Conservation (phyloP, 1,284 basidiomycete genomes). For the Microbotryum silenes-acaulis region DNA sequence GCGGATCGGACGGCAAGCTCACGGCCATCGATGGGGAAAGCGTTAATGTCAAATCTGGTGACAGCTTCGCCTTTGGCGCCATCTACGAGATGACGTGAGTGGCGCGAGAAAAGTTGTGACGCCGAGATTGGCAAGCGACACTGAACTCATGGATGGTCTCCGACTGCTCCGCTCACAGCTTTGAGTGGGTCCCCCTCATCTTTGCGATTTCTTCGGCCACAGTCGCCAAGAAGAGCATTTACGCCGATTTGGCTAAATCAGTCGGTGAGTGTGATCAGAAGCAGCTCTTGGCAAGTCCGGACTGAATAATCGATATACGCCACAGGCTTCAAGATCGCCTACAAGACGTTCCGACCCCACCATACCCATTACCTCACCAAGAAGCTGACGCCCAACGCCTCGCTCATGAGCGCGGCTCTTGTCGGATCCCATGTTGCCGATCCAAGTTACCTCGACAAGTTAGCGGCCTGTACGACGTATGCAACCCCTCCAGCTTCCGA, state of each 20-base stretch:
- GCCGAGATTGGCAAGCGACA: too few species aligned
- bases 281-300: slow-evolving; percentile 1
- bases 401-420: slow-evolving; percentile 12
- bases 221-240: neutral
- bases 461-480: neutral
- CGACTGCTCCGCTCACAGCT: slow-evolving; percentile 3
- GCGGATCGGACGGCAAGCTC: too few species aligned
- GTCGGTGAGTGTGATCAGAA: neutral
- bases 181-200: slow-evolving; percentile 19
- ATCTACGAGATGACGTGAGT: too few species aligned
- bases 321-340: slow-evolving; percentile 25
- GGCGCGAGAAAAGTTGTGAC: too few species aligned
- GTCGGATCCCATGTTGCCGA: slow-evolving; percentile 1
- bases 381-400: neutral
- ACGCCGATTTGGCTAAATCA: neutral
- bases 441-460: neutral
- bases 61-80: too few species aligned
- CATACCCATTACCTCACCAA: slow-evolving; percentile 21
- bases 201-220: slow-evolving; percentile 4
- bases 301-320: too few species aligned
- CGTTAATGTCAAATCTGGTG: too few species aligned
- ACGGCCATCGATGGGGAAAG: too few species aligned
- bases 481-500: neutral
- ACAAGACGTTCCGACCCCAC: slow-evolving; percentile 5
- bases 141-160: neutral